Conservation (phyloP, 2,329 filamentous ascomycete genomes). For the Hypoxylon sp. region DNA sequence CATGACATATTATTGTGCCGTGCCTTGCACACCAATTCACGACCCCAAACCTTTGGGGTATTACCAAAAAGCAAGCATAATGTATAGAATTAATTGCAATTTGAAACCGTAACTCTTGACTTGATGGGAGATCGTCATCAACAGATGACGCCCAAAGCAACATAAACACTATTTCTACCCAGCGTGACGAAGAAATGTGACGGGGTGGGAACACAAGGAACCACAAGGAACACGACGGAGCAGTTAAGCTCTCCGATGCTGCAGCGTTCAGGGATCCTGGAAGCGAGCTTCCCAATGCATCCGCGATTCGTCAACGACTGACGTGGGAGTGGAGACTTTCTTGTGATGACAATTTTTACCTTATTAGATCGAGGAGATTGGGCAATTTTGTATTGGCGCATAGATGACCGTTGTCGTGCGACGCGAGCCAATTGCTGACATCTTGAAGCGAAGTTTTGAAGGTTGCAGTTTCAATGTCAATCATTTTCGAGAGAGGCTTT, state of each 20-base stretch:
- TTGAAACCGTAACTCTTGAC: slow-evolving; percentile 13
- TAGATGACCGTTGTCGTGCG: slow-evolving; percentile 31
- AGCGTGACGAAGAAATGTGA: slow-evolving; percentile 27
- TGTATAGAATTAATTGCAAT: slow-evolving; percentile 23
- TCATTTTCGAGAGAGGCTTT: slow-evolving; percentile 17
- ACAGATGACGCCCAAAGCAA: slow-evolving; percentile 20
- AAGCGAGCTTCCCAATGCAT: slow-evolving; percentile 26
- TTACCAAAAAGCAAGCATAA: slow-evolving; percentile 13
- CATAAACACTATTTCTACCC: slow-evolving; percentile 9
- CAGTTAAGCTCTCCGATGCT: slow-evolving; percentile 24
- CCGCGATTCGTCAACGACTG: slow-evolving; percentile 30
- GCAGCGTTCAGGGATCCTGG: slow-evolving; percentile 15
- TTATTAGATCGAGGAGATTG: slow-evolving; percentile 51
- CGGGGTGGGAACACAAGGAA: slow-evolving; percentile 19
- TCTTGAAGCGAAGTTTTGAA: slow-evolving; percentile 30
- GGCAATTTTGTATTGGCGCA: slow-evolving; percentile 45
- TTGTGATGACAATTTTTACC: slow-evolving; percentile 39
- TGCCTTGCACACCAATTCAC: slow-evolving; percentile 1
- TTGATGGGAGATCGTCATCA: slow-evolving; percentile 26
- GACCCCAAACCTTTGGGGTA: slow-evolving; percentile 1
- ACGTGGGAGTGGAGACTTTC: slow-evolving; percentile 34
- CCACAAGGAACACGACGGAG: too few species aligned
- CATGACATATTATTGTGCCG: neutral
- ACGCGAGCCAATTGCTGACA: slow-evolving; percentile 36
- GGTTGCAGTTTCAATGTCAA: slow-evolving; percentile 25